Percentiles rank a stretch among this genome's conserved stretches.
phyloP scores from a whole-genome alignment of 2,329 filamentous ascomycete genomes.

The Septoria petroselini region DNA sequence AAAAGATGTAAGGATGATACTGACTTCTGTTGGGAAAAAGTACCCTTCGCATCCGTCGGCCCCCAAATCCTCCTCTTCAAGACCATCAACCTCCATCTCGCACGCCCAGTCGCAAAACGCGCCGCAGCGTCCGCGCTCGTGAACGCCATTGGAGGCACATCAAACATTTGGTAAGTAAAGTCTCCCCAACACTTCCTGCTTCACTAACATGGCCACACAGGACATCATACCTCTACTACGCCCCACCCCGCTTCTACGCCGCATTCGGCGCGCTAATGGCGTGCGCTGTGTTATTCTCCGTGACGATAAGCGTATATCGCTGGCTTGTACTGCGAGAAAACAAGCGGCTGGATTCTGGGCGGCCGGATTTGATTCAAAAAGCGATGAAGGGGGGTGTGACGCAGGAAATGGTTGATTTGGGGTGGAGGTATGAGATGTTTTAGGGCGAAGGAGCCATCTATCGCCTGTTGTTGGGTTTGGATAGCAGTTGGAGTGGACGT shows the following conservation, averaged over 20 bases:
- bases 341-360: background rate
- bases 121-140: background rate
- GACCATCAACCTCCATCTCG: slow-evolving; percentile 1
- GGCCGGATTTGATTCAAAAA: slow-evolving; percentile 38
- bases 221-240: slow-evolving; percentile 40
- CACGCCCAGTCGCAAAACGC: background rate
- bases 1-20: no score
- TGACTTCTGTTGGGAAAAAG: no score
- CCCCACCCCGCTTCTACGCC: slow-evolving; percentile 42
- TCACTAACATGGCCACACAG: no score
- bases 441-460: background rate
- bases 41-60: background rate
- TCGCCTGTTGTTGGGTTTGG: no score
- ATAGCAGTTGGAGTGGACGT: no score
- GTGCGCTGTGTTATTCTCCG: background rate
- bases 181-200: no score
- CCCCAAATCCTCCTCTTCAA: slow-evolving; percentile 1
- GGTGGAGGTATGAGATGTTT: slow-evolving; percentile 48
- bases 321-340: slow-evolving; percentile 1
- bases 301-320: background rate
- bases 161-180: slow-evolving; percentile 40
- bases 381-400: slow-evolving; percentile 45
- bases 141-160: slow-evolving; percentile 31
- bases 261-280: slow-evolving; percentile 39
- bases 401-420: slow-evolving; percentile 44